phyloP scores from a whole-genome alignment of 768 basidiomycete species.

The Termitomyces sp. region DNA sequence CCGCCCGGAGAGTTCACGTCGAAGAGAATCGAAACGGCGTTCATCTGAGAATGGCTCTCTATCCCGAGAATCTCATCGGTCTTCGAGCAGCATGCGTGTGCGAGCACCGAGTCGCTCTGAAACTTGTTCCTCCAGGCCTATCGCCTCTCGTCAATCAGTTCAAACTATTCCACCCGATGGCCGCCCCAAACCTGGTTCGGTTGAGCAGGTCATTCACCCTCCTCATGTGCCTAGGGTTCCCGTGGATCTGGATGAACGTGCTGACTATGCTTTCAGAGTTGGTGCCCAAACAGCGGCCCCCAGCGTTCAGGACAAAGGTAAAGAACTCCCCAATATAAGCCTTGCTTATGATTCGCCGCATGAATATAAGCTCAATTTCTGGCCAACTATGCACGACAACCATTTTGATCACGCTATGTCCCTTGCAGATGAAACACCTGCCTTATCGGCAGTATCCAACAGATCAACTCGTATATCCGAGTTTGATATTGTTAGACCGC shows the following conservation, averaged over 20 bases:
- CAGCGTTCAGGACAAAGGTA: too few species aligned
- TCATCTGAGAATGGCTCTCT: neutral
- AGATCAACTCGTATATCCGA: slow-evolving; percentile 31
- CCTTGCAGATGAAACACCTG: slow-evolving; percentile 4
- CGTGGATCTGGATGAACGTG: neutral
- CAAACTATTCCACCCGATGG: slow-evolving; percentile 38
- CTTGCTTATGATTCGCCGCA: neutral
- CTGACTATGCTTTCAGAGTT: neutral
- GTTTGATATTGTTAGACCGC: slow-evolving; percentile 30
- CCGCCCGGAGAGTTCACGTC: neutral
- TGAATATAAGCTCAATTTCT: neutral
- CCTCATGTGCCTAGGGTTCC: slow-evolving; percentile 36
- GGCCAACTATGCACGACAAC: neutral
- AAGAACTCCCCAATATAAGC: too few species aligned
- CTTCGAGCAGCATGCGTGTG: neutral
- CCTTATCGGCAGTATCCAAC: slow-evolving; percentile 21
- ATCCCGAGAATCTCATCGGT: neutral
- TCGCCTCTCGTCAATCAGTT: slow-evolving; percentile 14
- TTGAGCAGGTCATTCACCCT: slow-evolving; percentile 37
- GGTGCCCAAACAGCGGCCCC: neutral
- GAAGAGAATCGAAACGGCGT: neutral
- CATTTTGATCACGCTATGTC: neutral
- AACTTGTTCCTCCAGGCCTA: slow-evolving; percentile 9
- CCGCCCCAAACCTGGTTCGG: slow-evolving; percentile 37
- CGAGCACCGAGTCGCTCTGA: neutral